Conservation (phyloP, 1,284 basidiomycete genomes). For the Cutaneotrichosporon sp. region DNA sequence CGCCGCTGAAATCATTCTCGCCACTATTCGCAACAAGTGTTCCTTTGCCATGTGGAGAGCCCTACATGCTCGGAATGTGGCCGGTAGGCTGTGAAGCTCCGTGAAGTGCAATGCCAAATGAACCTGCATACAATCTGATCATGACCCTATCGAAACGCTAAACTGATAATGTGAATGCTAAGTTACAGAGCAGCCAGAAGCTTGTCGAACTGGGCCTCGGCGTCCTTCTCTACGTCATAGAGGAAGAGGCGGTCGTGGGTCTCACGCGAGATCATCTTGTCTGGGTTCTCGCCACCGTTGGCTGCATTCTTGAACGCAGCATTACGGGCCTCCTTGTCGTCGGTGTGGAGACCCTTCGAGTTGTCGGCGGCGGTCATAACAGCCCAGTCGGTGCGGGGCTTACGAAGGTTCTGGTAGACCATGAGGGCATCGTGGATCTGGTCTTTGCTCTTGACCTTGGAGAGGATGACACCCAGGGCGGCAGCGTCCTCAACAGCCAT, state of each 20-base stretch:
- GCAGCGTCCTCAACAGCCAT: constrained; percentile 48
- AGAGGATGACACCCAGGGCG: constrained; percentile 41
- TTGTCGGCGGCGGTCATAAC: constrained; percentile 42
- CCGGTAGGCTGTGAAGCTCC: too few relatives aligned
- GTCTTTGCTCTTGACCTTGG: constrained; percentile 34
- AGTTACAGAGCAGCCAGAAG: background rate
- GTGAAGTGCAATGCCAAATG: background rate
- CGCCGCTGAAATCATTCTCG: too few relatives aligned
- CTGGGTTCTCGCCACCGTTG: constrained; percentile 27
- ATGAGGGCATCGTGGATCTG: constrained; percentile 40
- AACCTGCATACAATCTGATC: constrained; percentile 1
- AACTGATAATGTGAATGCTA: too few relatives aligned
- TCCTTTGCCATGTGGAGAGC: too few relatives aligned
- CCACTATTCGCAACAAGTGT: too few relatives aligned
- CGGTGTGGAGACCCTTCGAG: constrained; percentile 42
- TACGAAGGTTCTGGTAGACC: constrained; percentile 44
- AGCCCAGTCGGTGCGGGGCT: constrained; percentile 45
- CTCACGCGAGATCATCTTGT: constrained; percentile 51
- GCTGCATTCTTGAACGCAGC: constrained; percentile 23
- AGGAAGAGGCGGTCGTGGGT: constrained; percentile 28
- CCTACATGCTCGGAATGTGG: too few relatives aligned
- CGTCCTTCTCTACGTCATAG: constrained; percentile 27
- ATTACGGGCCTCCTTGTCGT: constrained; percentile 29
- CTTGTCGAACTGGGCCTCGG: background rate
- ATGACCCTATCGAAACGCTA: background rate